phyloP scores from a whole-genome alignment of 495 filamentous ascomycete genomes.

The Penicillium canescens region DNA sequence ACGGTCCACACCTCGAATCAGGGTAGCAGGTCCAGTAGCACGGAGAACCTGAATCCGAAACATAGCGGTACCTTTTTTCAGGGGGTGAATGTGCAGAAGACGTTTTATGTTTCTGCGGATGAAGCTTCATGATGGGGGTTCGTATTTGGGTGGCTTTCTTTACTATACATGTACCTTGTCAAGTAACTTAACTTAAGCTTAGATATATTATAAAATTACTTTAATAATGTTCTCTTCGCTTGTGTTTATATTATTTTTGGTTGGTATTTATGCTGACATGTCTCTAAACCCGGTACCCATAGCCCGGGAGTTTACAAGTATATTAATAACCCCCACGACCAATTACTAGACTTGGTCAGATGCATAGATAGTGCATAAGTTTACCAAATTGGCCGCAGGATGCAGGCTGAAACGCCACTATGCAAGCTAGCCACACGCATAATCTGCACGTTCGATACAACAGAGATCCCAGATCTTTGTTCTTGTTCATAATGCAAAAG shows the following conservation, averaged over 20 bases:
- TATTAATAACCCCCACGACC: too few species aligned
- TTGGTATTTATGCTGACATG: too few species aligned
- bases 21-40: constrained; percentile 36
- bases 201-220: too few species aligned
- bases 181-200: too few species aligned
- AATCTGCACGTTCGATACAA: too few species aligned
- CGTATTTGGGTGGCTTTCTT: neutral
- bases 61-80: constrained; percentile 18
- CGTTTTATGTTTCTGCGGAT: constrained; percentile 37
- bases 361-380: neutral
- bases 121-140: neutral
- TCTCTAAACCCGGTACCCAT: too few species aligned
- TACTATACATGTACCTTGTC: too few species aligned
- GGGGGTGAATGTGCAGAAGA: constrained; percentile 43
- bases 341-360: neutral
- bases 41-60: constrained; percentile 39
- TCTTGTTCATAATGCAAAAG: too few species aligned
- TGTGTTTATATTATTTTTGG: too few species aligned
- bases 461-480: too few species aligned
- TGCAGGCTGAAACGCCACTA: neutral
- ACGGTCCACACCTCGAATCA: constrained; percentile 32
- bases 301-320: too few species aligned
- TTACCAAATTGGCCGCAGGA: neutral
- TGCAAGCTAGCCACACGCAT: neutral
- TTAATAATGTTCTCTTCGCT: too few species aligned